phyloP scores from a whole-genome alignment of 2,329 filamentous ascomycete species.

The Aspergillus latus region DNA sequence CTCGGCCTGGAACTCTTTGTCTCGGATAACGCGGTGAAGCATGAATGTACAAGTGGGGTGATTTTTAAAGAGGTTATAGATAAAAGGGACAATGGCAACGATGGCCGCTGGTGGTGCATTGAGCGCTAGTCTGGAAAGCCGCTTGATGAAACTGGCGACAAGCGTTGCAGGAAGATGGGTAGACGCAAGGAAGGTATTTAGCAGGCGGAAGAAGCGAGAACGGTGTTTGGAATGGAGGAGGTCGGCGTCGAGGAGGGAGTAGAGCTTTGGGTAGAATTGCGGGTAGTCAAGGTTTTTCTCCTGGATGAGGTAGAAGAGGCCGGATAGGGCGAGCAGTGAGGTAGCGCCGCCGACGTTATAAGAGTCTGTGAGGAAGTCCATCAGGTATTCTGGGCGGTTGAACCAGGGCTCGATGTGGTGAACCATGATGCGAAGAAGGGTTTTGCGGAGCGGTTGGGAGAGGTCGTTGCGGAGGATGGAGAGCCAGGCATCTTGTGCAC shows the following conservation, averaged over 20 bases:
- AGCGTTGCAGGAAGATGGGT: slow-evolving; percentile 88
- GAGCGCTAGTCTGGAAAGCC: slow-evolving; percentile 80
- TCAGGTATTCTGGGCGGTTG: slow-evolving; percentile 78
- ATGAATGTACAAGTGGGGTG: slow-evolving; percentile 94
- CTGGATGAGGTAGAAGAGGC: slow-evolving; percentile 91
- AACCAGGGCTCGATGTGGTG: slow-evolving; percentile 86
- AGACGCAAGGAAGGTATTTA: slow-evolving; percentile 87
- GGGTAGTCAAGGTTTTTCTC: slow-evolving; percentile 95
- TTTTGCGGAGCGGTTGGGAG: slow-evolving; percentile 73
- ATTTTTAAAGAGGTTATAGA: slow-evolving; percentile 88
- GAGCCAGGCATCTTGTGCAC: slow-evolving; percentile 84
- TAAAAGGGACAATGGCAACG: slow-evolving; percentile 85
- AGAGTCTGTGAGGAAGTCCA: slow-evolving; percentile 95
- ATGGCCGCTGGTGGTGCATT: slow-evolving; percentile 86
- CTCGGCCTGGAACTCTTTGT: slow-evolving; percentile 56
- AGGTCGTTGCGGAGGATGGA: slow-evolving; percentile 67
- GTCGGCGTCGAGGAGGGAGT: slow-evolving; percentile 82
- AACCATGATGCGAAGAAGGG: slow-evolving; percentile 71
- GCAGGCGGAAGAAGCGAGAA: slow-evolving; percentile 85
- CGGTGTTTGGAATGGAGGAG: slow-evolving; percentile 92
- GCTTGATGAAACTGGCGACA: slow-evolving; percentile 94
- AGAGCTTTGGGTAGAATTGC: slow-evolving; percentile 88
- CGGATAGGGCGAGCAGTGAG: slow-evolving; percentile 83
- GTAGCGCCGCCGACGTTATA: slow-evolving; percentile 84
- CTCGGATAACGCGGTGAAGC: slow-evolving; percentile 75